Evolutionary conservation across 305 asterid genomes (phyloP).

Genomic region (Nicotiana rustica): DNA sequence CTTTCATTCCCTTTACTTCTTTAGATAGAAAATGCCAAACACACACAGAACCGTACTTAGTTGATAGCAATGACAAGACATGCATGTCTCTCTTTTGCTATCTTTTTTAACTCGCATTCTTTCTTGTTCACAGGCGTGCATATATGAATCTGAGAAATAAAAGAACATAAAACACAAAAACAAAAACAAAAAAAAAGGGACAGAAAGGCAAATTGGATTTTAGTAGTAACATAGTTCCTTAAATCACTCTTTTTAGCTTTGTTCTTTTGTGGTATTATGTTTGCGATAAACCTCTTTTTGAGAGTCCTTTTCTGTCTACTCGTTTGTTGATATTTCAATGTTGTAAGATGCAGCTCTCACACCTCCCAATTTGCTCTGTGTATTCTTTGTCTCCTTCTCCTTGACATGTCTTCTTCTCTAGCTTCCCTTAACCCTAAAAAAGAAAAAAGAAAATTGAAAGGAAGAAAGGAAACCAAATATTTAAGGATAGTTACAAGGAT

Average conservation of each 20-base stretch:
- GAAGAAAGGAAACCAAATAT: neutral
- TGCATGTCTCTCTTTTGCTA: constrained; percentile 37
- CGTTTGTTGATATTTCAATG: constrained; percentile 46
- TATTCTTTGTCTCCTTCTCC: constrained; percentile 53
- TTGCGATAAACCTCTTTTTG: constrained; percentile 30
- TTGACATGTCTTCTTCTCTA: constrained; percentile 46
- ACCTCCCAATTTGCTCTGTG: constrained; percentile 46
- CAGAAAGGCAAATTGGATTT: constrained; percentile 45
- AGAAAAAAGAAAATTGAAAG: too few relatives aligned
- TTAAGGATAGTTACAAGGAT: too few relatives aligned
- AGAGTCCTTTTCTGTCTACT: constrained; percentile 48
- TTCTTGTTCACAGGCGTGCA: constrained; percentile 51
- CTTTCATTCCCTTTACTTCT: neutral
- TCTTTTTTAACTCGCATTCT: neutral
- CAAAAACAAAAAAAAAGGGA: constrained; percentile 36
- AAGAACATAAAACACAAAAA: neutral
- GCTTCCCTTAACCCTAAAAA: constrained; percentile 16
- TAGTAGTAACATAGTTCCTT: constrained; percentile 38
- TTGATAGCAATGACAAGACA: constrained; percentile 55
- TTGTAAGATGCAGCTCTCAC: constrained; percentile 37
- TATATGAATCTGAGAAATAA: constrained; percentile 28
- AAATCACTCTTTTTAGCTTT: constrained; percentile 45
- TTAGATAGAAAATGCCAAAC: constrained; percentile 40
- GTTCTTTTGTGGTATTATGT: constrained; percentile 35
- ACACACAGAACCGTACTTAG: constrained; percentile 36